A percentile compares a stretch with the other conserved stretches of the same genome.
Conservation (phyloP, 108 stramenopile genomes). For the Poteriospumella lacustris region DNA sequence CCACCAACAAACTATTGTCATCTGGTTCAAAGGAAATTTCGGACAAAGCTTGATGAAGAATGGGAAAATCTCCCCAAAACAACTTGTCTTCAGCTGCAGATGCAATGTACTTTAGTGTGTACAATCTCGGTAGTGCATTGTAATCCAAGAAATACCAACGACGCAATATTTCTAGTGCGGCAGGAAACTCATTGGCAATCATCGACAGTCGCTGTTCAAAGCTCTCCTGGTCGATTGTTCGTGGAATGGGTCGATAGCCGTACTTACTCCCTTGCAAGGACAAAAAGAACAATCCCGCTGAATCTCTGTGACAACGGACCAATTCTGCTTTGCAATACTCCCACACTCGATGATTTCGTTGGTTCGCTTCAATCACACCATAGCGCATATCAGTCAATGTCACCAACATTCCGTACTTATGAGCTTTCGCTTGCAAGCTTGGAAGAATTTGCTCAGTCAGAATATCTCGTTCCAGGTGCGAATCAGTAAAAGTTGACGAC, state of each 20-base stretch:
- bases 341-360: background rate
- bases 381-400: slow-evolving; percentile 11
- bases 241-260: slow-evolving; percentile 1
- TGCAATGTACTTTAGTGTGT: too few relatives aligned
- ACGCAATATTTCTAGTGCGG: too few relatives aligned
- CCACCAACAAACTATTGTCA: background rate
- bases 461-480: background rate
- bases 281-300: slow-evolving; percentile 4
- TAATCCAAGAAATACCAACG: too few relatives aligned
- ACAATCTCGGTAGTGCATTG: too few relatives aligned
- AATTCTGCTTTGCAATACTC: background rate
- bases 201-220: too few relatives aligned
- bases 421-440: background rate
- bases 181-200: too few relatives aligned
- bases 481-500: background rate
- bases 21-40: too few relatives aligned
- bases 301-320: background rate
- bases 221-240: too few relatives aligned
- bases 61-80: too few relatives aligned
- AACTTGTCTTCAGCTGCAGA: too few relatives aligned
- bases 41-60: too few relatives aligned
- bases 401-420: background rate
- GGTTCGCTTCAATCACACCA: background rate
- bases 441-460: background rate
- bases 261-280: slow-evolving; percentile 7